These are phyloP conservation scores for Globisporangium radiosum DNA, from an alignment of 352 stramenopile species.

Conservation along the genomic window DNA sequence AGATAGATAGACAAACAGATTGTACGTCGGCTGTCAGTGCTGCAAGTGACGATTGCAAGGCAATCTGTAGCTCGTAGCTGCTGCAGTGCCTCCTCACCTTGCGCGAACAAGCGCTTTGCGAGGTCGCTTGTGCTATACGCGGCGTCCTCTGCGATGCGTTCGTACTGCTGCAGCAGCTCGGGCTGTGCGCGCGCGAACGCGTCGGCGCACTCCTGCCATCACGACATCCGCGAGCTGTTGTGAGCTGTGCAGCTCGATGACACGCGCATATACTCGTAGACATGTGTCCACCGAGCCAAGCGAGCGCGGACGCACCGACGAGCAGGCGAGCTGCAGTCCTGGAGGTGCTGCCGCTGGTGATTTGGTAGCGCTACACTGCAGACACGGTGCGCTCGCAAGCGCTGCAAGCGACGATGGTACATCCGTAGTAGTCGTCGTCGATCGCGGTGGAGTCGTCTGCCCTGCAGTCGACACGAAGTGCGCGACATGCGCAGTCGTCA, in stretches of 20 bases:
- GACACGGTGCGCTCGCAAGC: conserved; percentile 37
- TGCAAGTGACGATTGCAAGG: too few species aligned
- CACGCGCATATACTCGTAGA: neutral
- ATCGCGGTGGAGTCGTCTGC: too few species aligned
- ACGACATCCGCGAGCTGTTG: neutral
- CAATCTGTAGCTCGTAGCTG: neutral
- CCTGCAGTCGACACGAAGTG: neutral
- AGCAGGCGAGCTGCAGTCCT: conserved; percentile 44
- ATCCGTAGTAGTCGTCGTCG: neutral
- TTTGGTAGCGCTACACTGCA: conserved; percentile 29
- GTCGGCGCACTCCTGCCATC: conserved; percentile 23
- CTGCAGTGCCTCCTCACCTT: conserved; percentile 20
- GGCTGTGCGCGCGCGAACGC: conserved; percentile 16
- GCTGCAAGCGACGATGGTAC: conserved; percentile 9
- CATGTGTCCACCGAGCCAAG: neutral
- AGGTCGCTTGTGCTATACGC: conserved; percentile 27
- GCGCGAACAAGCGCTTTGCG: conserved; percentile 34
- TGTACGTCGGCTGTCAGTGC: too few species aligned
- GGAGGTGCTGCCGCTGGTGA: neutral
- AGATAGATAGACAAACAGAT: neutral
- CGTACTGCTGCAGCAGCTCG: conserved; percentile 32
- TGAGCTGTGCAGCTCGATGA: neutral
- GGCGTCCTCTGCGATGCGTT: conserved; percentile 34
- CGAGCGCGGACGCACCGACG: conserved; percentile 11
- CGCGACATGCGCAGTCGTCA: neutral